phyloP scores from a whole-genome alignment of 805 yeast genomes.

The Komagataella pastoris region DNA sequence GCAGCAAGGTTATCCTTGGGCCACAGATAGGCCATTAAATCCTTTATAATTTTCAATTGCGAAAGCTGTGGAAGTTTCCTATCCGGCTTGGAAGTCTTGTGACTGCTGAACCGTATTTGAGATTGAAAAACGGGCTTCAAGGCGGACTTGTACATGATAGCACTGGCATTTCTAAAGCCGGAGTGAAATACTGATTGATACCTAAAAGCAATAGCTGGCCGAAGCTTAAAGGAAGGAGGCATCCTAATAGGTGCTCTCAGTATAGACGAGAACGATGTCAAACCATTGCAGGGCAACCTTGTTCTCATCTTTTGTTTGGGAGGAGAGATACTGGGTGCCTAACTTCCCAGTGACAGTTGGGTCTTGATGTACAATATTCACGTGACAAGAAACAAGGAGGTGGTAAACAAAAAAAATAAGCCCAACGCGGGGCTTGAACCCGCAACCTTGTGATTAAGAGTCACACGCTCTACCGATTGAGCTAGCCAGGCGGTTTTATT shows the following conservation, averaged over 20 bases:
- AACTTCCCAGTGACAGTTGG: not conserved
- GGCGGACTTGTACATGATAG: not conserved
- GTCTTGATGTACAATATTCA: not conserved
- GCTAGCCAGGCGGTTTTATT: slow-evolving; percentile 6
- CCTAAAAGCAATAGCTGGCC: not conserved
- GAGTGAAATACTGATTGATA: not conserved
- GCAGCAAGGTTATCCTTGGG: slow-evolving; percentile 59
- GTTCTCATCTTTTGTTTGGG: slow-evolving; percentile 34
- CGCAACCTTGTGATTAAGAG: slow-evolving; percentile 10
- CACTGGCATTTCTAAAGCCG: not conserved
- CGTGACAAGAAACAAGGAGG: not conserved
- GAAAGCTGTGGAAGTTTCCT: slow-evolving; percentile 11
- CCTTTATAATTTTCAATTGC: slow-evolving; percentile 43
- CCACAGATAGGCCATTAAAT: slow-evolving; percentile 65
- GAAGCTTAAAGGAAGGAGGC: not conserved
- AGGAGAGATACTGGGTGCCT: not conserved
- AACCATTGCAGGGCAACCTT: slow-evolving; percentile 39
- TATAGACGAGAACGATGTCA: slow-evolving; percentile 5
- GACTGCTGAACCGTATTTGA: not conserved
- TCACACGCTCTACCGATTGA: slow-evolving; percentile 10
- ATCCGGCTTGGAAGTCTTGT: not conserved
- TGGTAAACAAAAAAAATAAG: slow-evolving; percentile 3
- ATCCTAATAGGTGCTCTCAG: not conserved
- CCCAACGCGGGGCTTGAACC: slow-evolving; percentile 10
- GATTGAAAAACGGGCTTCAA: not conserved